Base-by-base conservation (phyloP, 148 eudicot species). In the Rhododendron griersonianum region DNA sequence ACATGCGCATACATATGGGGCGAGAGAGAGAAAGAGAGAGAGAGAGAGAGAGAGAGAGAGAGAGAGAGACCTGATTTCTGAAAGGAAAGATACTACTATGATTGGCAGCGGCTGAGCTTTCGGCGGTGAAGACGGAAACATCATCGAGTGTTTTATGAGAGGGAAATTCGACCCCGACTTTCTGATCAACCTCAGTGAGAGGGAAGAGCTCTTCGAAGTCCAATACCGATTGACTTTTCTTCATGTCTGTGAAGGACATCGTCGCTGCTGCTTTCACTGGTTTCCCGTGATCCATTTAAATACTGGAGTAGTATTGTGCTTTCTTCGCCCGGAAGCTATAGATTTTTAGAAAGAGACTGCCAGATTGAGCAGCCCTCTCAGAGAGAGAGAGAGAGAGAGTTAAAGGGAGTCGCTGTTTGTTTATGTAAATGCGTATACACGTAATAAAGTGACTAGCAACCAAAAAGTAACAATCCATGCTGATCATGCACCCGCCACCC, bases 151-250 rank as follows among this genome's bases (percentile, higher is more conserved):
- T 57, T 67, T 83, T 63, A 21, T 35, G 45, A 50, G 59, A 44
- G 30, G 48, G 55, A 44, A 59, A 77, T 37, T 48, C 48, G 57
- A 18, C 83, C 7, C 76, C 76, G 35, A 50, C 53, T 45, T 57
- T 81, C 19, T 59, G 33, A 25, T 25, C 84, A 78, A 16, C 57
- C 30, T 30, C 75, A 4, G 30, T 79, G 9, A 21, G 2, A 16
- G 0, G 7, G 73, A 71, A 74, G 76, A 86, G 63, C 85, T 73
- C 85, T 37, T 89, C 67, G 21, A 33, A 84, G 79, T 10, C 88
- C 81, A 86, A 33, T 39, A 84, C 90, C 14, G 88, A 86, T 1
- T 41, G 65, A 84, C 86, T 89, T 80, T 81, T 33, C 82, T 80
- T 89, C 90, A 89, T 89, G 44, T 84, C 67, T 8, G 28, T 1